phyloP scores from a whole-genome alignment of 257 asterid species.

The Nyctanthes arbortristis region DNA sequence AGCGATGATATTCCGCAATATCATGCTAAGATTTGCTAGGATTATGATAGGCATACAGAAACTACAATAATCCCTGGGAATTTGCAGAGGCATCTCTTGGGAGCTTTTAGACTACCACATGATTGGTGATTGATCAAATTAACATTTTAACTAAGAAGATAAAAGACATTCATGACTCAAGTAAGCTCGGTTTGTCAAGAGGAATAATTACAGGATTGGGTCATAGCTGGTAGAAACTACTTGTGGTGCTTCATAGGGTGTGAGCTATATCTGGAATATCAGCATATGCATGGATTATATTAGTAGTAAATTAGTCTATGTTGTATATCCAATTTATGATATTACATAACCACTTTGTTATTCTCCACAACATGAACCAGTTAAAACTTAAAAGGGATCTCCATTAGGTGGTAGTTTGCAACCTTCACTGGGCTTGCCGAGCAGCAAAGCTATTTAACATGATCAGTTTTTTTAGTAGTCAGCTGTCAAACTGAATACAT shows the following conservation, averaged over 20 bases:
- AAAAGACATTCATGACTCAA: not conserved
- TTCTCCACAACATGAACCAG: not conserved
- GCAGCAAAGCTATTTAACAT: too few relatives aligned
- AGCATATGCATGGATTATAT: not conserved
- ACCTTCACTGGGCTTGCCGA: too few relatives aligned
- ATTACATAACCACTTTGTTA: not conserved
- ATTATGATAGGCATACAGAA: not conserved
- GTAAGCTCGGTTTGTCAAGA: not conserved
- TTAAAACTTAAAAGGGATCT: too few relatives aligned
- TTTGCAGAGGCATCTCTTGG: not conserved
- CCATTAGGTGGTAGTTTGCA: too few relatives aligned
- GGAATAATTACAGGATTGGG: not conserved
- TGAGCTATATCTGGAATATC: not conserved
- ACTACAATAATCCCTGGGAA: not conserved
- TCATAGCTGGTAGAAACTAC: not conserved
- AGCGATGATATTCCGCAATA: too few relatives aligned
- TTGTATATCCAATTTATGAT: not conserved
- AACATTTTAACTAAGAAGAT: not conserved
- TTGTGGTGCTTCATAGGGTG: not conserved
- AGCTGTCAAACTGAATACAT: conserved; percentile 12
- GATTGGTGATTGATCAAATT: not conserved
- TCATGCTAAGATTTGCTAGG: too few relatives aligned
- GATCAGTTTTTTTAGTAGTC: not conserved
- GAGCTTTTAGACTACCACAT: not conserved
- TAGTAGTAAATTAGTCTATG: not conserved